phyloP scores from a whole-genome alignment of 2,329 filamentous ascomycete genomes.

The Bipolaris bicolor region DNA sequence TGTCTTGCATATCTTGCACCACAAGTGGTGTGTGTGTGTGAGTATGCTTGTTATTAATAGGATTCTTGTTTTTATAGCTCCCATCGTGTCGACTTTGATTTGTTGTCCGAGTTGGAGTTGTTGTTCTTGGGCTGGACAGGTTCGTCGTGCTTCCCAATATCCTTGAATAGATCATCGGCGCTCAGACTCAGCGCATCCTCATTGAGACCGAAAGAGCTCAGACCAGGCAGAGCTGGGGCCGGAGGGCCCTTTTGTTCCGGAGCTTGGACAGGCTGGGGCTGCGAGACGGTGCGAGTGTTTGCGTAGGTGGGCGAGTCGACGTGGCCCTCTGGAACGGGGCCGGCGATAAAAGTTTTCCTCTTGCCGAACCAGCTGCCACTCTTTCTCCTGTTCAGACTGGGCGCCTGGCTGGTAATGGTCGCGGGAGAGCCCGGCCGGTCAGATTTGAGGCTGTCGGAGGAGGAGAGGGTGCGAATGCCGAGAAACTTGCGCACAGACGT shows the following conservation, averaged over 20 bases:
- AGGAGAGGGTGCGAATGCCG: constrained; percentile 47
- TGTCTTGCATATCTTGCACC: not conserved
- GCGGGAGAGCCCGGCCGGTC: constrained; percentile 47
- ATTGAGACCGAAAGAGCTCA: constrained; percentile 45
- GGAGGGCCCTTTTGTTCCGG: constrained; percentile 44
- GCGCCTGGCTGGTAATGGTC: constrained; percentile 41
- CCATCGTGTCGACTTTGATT: constrained; percentile 31
- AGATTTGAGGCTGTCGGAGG: constrained; percentile 45
- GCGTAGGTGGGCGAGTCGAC: constrained; percentile 30
- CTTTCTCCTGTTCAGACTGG: constrained; percentile 45
- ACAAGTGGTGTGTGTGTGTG: not conserved
- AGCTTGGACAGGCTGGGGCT: constrained; percentile 16
- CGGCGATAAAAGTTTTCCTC: constrained; percentile 45
- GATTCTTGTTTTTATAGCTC: not conserved
- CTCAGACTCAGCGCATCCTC: constrained; percentile 43
- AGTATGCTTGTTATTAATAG: not conserved
- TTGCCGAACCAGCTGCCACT: constrained; percentile 51
- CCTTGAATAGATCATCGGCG: constrained; percentile 50
- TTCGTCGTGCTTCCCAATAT: constrained; percentile 32
- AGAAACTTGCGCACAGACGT: constrained; percentile 51
- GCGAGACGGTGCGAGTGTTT: constrained; percentile 30
- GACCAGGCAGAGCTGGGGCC: constrained; percentile 49
- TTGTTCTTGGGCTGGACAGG: not conserved
- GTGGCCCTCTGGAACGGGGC: constrained; percentile 42
- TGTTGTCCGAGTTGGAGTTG: not conserved